Percentiles rank a stretch among this genome's conserved stretches.
These are phyloP conservation scores for Suillus plorans DNA, from an alignment of 768 basidiomycete genomes.

Conservation along the genomic window DNA sequence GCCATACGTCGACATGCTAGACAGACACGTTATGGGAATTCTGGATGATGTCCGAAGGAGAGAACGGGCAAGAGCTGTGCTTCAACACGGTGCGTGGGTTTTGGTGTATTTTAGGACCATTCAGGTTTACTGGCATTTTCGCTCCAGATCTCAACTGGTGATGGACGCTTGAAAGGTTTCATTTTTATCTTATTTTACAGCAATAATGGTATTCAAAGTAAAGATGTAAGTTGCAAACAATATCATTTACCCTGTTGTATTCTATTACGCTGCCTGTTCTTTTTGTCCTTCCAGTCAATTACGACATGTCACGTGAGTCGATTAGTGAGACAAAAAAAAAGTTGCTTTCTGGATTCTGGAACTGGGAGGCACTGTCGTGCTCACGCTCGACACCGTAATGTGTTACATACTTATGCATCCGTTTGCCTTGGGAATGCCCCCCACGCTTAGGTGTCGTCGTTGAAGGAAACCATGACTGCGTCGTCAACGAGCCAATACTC, in stretches of 20 bases:
- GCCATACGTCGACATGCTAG: conserved; percentile 88
- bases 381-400: background rate
- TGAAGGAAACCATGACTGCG: conserved; percentile 20
- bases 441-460: conserved; percentile 1
- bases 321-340: background rate
- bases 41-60: conserved; percentile 30
- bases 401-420: conserved; percentile 4
- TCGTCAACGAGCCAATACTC: conserved; percentile 12
- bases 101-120: background rate
- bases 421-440: conserved; percentile 16
- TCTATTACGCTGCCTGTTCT: background rate
- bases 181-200: background rate
- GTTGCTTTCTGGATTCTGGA: too few relatives aligned
- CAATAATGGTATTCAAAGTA: too few relatives aligned
- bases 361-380: background rate
- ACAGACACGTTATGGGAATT: conserved; percentile 54
- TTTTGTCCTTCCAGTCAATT: background rate
- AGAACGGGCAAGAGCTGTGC: conserved; percentile 14
- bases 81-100: conserved; percentile 17
- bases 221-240: background rate
- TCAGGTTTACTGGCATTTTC: background rate
- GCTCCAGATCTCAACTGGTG: conserved; percentile 27
- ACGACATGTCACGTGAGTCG: background rate
- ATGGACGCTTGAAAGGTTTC: conserved; percentile 4
- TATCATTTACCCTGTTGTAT: background rate